These are phyloP conservation scores for Pisolithus sp. DNA, from an alignment of 768 basidiomycete genomes.

Conservation along the genomic window DNA sequence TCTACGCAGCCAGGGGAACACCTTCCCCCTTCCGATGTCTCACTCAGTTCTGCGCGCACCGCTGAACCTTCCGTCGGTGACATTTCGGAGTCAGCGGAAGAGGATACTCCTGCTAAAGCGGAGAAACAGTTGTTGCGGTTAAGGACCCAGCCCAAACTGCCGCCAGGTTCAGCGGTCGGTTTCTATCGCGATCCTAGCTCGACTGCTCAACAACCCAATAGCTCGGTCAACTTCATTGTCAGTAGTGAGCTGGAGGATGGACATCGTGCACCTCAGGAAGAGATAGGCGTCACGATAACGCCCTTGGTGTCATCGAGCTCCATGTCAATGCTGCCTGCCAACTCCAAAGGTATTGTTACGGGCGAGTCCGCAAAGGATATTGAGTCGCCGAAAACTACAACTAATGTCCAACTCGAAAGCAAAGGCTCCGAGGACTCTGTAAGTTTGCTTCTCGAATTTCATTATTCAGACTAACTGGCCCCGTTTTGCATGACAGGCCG, in stretches of 20 bases:
- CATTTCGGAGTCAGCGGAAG: constrained; percentile 24
- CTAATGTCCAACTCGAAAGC: constrained; percentile 34
- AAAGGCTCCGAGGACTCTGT: constrained; percentile 54
- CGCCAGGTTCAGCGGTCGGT: constrained; percentile 63
- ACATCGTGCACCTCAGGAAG: constrained; percentile 3
- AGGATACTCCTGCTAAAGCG: constrained; percentile 25
- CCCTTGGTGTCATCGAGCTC: constrained; percentile 8
- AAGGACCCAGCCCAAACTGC: constrained; percentile 64
- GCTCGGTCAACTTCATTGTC: constrained; percentile 68
- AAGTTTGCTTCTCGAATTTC: constrained; percentile 19
- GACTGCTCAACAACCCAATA: constrained; percentile 40
- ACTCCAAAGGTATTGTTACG: constrained; percentile 4
- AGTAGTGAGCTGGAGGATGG: constrained; percentile 62
- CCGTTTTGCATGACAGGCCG: constrained; percentile 25
- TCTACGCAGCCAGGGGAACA: constrained; percentile 6
- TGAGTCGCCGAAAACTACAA: constrained; percentile 10
- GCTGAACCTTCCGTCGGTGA: constrained; percentile 34
- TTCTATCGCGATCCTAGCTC: constrained; percentile 64
- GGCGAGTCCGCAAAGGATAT: constrained; percentile 9
- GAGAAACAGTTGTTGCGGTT: constrained; percentile 32
- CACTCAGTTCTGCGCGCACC: constrained; percentile 57
- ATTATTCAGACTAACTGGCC: constrained; percentile 10
- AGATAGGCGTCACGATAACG: constrained; percentile 17
- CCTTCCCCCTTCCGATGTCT: constrained; percentile 38
- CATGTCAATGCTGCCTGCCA: constrained; percentile 5